Evolutionary conservation across 441 rosid species (phyloP), one percentile per base, ranked within the genome.

Genomic region (Pelargonium fulgidum): DNA sequence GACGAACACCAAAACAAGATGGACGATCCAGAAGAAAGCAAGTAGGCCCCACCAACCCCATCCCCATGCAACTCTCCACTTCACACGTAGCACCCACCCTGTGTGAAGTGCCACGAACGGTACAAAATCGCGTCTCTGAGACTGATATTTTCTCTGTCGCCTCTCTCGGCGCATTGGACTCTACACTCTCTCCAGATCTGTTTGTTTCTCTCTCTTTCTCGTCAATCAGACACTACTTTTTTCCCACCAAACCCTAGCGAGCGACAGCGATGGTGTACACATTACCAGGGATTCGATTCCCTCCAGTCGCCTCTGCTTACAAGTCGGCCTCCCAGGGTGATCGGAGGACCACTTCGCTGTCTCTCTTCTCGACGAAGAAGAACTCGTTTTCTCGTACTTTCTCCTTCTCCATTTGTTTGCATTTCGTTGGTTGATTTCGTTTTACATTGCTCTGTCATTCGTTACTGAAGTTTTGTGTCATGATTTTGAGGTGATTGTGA

Each of bases 211-310:
- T 13, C 56, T 4, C 17, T 50, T 56, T 56, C 52, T 12, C n/a
- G 52, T 12, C 13, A 45, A 45, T 45, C n/a, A 45, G 12, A 29
- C 33, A 29, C 33, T 45, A 45, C 52, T 10, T 2, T 2, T 45
- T 45, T 45, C 3, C 4, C 33, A 29, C 56, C 29, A 12, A 64
- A 13, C 20, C 9, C 14, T 24, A 20, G 64, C 67, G 69, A 0
- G n/a, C 0, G 63, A 9, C 20, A 22, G 63, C 63, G 67, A 89
- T 91, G 96, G 87, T 80, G 72, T 83, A 79, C 67, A 62, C 93
- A 1, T 22, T 86, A 4, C 75, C 91, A 10, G 92, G 91, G 65
- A 76, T 81, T 42, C 85, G 89, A 16, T 76, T 87, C 65, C 79
- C 86, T 11, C 77, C 68, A 44, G 77, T 77, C 62, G 82, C 87